phyloP scores from a whole-genome alignment of 257 asterid genomes.

The Lycium barbarum region DNA sequence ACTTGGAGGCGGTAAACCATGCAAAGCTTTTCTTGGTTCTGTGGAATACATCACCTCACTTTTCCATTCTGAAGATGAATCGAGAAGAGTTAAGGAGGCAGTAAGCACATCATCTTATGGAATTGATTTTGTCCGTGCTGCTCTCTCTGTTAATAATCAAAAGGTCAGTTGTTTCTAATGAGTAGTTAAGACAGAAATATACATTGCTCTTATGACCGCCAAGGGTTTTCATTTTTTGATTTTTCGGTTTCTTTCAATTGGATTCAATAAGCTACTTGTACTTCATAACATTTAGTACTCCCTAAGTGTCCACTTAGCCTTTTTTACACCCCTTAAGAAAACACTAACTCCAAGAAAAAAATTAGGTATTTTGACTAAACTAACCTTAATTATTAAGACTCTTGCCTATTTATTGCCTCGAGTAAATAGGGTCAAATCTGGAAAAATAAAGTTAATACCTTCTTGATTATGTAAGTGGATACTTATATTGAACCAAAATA shows the following conservation, averaged over 20 bases:
- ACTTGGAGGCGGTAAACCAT: constrained; percentile 74
- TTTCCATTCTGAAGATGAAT: constrained; percentile 74
- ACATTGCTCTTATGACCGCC: neutral
- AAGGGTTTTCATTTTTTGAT: neutral
- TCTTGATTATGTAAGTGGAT: too few species aligned
- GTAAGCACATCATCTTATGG: constrained; percentile 75
- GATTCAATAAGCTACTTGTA: constrained; percentile 11
- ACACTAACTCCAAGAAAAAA: too few species aligned
- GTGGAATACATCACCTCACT: constrained; percentile 91
- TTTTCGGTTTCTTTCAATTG: neutral
- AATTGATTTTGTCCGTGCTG: constrained; percentile 86
- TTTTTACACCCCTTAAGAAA: too few species aligned
- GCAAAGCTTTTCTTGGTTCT: constrained; percentile 94
- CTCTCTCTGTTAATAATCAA: constrained; percentile 81
- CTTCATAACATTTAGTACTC: neutral
- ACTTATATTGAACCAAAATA: too few species aligned
- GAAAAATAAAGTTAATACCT: too few species aligned
- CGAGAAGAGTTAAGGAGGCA: constrained; percentile 73
- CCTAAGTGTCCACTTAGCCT: too few species aligned
- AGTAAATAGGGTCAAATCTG: too few species aligned
- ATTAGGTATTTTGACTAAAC: too few species aligned
- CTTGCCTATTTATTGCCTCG: too few species aligned
- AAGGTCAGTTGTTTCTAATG: constrained; percentile 45
- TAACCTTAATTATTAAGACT: too few species aligned
- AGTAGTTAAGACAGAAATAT: neutral